A percentile compares a stretch with the other conserved stretches of the same genome.
phyloP scores from a whole-genome alignment of 495 filamentous ascomycete species.

The Xylaria sp. region DNA sequence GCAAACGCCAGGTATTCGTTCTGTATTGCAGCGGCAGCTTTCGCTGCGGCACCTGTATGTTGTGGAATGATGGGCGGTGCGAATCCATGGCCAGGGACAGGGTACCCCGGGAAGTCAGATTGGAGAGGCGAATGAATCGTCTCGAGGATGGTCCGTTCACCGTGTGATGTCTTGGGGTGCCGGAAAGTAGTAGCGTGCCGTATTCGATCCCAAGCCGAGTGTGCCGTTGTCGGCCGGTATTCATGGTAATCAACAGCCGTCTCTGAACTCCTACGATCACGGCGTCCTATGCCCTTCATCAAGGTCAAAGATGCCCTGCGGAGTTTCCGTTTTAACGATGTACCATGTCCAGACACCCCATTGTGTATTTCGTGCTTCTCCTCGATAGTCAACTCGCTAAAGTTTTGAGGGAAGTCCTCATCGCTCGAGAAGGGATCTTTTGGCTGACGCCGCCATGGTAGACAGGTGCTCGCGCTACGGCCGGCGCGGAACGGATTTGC shows the following conservation, averaged over 20 bases:
- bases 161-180: conserved; percentile 49
- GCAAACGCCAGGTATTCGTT: conserved; percentile 57
- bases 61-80: conserved; percentile 61
- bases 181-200: conserved; percentile 58
- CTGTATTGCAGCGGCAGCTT: conserved; percentile 71
- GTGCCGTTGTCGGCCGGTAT: conserved; percentile 53
- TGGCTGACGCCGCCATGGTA: conserved; percentile 44
- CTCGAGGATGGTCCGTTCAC: conserved; percentile 40
- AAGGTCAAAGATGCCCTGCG: conserved; percentile 60
- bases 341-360: conserved; percentile 32
- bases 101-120: conserved; percentile 47
- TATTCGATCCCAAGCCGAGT: conserved; percentile 55
- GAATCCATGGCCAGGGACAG: conserved; percentile 55
- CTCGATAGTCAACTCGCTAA: conserved; percentile 37
- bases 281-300: conserved; percentile 55
- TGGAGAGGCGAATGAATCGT: conserved; percentile 42
- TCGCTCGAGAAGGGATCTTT: conserved; percentile 41
- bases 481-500: conserved; percentile 30
- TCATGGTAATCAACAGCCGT: conserved; percentile 41
- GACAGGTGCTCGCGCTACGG: conserved; percentile 47
- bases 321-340: conserved; percentile 51
- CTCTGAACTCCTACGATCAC: conserved; percentile 55
- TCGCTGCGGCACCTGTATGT: conserved; percentile 69
- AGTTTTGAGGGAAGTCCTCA: conserved; percentile 28
- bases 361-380: conserved; percentile 28